Percentiles rank a stretch among this genome's conserved stretches.
Evolutionary conservation across 2,329 filamentous ascomycete genomes (phyloP).

Genomic region (Monilinia polystroma): DNA sequence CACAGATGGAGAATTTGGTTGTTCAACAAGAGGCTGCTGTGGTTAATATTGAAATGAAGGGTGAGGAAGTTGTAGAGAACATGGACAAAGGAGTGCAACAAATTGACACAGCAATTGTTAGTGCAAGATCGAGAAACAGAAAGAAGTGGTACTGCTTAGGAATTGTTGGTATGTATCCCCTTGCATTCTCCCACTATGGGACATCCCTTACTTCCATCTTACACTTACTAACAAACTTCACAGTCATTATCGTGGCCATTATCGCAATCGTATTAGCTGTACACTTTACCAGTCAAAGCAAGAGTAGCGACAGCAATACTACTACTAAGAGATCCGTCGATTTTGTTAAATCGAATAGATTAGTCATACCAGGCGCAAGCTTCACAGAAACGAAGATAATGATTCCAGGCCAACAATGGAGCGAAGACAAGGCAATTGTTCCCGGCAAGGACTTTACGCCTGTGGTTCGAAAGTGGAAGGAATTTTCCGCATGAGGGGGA

Average conservation of each 20-base stretch:
- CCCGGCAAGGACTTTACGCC: conserved; percentile 9
- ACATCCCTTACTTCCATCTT: conserved; percentile 9
- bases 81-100: conserved; percentile 82
- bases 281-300: conserved; percentile 45
- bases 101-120: conserved; percentile 77
- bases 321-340: conserved; percentile 32
- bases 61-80: conserved; percentile 80
- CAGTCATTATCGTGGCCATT: conserved; percentile 55
- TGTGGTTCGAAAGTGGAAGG: conserved; percentile 25
- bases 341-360: conserved; percentile 18
- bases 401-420: conserved; percentile 25
- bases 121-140: conserved; percentile 68
- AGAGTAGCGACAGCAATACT: conserved; percentile 12
- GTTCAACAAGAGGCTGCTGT: conserved; percentile 83
- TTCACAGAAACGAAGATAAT: conserved; percentile 24
- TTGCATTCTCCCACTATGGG: neutral
- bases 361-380: conserved; percentile 27
- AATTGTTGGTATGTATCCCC: conserved; percentile 55
- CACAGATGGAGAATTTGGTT: conserved; percentile 82
- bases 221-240: conserved; percentile 27
- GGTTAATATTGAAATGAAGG: conserved; percentile 79
- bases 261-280: conserved; percentile 49
- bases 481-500: conserved; percentile 28
- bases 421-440: conserved; percentile 17
- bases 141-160: conserved; percentile 92